Evolutionary conservation across 352 stramenopile genomes (phyloP).

Genomic region (Pythium plurisporium): DNA sequence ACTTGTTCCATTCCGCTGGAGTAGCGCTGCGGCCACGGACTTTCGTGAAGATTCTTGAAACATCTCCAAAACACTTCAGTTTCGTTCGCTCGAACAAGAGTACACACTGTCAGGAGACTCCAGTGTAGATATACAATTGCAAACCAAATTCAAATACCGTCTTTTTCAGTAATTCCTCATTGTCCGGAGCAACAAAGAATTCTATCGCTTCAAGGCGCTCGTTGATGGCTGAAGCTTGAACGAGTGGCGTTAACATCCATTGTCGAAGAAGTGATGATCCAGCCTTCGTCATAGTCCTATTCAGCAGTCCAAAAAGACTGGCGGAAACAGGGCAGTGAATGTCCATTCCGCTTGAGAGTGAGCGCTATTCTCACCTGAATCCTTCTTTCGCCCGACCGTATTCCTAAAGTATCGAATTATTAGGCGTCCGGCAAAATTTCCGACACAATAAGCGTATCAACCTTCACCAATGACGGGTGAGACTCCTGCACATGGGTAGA

Average conservation of each 20-base stretch:
- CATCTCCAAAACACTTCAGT: conserved; percentile 63
- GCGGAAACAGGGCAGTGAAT: no score
- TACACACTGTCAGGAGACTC: neutral
- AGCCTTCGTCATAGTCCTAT: conserved; percentile 71
- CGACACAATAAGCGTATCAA: no score
- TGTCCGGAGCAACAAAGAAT: conserved; percentile 49
- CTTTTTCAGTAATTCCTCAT: conserved; percentile 52
- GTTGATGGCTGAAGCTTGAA: conserved; percentile 39
- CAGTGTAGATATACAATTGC: neutral
- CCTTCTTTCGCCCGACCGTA: conserved; percentile 78
- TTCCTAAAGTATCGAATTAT: conserved; percentile 26
- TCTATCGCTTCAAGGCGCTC: conserved; percentile 51
- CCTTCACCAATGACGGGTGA: conserved; percentile 76
- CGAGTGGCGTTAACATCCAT: conserved; percentile 79
- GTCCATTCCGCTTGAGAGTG: no score
- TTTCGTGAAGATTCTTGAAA: conserved; percentile 51
- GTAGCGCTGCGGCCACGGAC: conserved; percentile 65
- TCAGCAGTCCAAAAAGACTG: conserved; percentile 77
- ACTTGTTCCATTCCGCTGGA: conserved; percentile 58
- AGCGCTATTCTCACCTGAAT: conserved; percentile 64
- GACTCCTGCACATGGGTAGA: conserved; percentile 42
- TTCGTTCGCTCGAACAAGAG: conserved; percentile 35
- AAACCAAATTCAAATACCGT: conserved; percentile 32
- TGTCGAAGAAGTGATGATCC: conserved; percentile 52
- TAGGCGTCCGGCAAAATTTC: neutral